phyloP scores from a whole-genome alignment of 1,284 basidiomycete species.

The Takashimella tepidaria region DNA sequence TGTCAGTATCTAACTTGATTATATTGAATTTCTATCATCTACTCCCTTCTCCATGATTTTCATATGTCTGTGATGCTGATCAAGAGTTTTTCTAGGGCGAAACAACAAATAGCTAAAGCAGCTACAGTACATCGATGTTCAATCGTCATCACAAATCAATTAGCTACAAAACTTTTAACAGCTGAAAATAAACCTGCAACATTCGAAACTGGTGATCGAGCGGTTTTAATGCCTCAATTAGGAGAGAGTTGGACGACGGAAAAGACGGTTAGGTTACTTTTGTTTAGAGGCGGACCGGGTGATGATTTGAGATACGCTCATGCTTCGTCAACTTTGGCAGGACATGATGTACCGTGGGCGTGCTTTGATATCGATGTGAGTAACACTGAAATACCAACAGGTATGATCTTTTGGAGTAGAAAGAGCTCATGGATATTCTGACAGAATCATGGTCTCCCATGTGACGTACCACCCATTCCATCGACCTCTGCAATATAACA shows the following conservation, averaged over 20 bases:
- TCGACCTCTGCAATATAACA: too few species aligned
- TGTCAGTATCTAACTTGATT: constrained; percentile 21
- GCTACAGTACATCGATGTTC: constrained; percentile 36
- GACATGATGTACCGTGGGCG: constrained; percentile 29
- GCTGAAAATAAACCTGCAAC: constrained; percentile 42
- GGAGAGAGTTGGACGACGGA: constrained; percentile 43
- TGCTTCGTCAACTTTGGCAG: constrained; percentile 20
- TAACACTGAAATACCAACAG: constrained; percentile 1
- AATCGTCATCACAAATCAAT: constrained; percentile 43
- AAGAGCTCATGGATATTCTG: constrained; percentile 5
- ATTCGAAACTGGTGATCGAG: constrained; percentile 44
- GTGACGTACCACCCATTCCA: constrained; percentile 23
- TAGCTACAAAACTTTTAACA: constrained; percentile 46
- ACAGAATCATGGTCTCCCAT: constrained; percentile 32
- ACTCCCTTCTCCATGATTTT: not conserved
- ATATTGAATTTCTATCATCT: not conserved
- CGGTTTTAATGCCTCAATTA: constrained; percentile 46
- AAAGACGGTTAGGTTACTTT: constrained; percentile 34
- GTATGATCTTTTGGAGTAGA: not conserved
- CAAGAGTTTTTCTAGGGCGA: constrained; percentile 27
- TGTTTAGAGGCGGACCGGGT: constrained; percentile 37
- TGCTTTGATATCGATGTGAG: constrained; percentile 41
- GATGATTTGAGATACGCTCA: constrained; percentile 42
- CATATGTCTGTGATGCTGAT: not conserved
- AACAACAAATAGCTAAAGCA: constrained; percentile 39